A percentile compares a stretch with the other conserved stretches of the same genome.
These are phyloP conservation scores for Viola pubescens DNA, from an alignment of 441 rosid species.

Conservation along the genomic window DNA sequence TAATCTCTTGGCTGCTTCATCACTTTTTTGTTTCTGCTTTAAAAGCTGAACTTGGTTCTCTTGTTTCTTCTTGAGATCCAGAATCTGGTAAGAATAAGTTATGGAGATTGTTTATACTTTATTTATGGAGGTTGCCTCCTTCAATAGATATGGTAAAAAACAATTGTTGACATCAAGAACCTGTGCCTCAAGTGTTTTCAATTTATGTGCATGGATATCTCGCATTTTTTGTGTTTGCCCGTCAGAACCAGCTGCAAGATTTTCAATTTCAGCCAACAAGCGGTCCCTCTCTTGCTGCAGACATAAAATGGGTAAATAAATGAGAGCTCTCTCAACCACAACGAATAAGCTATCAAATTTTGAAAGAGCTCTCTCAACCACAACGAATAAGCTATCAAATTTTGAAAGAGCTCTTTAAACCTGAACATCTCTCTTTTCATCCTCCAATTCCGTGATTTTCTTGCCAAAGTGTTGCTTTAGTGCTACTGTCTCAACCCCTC, in stretches of 20 bases:
- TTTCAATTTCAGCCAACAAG: constrained; percentile 81
- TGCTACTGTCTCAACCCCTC: constrained; percentile 58
- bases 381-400: constrained; percentile 9
- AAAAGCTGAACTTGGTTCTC: constrained; percentile 93
- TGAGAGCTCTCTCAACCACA: constrained; percentile 7
- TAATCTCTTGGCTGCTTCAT: constrained; percentile 83
- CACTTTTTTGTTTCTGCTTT: constrained; percentile 94
- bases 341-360: constrained; percentile 9
- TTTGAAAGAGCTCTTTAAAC: constrained; percentile 27
- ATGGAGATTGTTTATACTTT: constrained; percentile 13
- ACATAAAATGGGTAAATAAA: constrained; percentile 12
- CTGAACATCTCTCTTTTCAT: constrained; percentile 88
- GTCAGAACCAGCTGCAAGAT: constrained; percentile 64
- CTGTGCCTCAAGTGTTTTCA: constrained; percentile 86
- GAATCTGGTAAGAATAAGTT: constrained; percentile 39
- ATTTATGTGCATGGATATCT: constrained; percentile 74
- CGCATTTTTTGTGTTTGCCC: constrained; percentile 85
- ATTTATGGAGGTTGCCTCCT: neutral
- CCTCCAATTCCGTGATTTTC: constrained; percentile 87
- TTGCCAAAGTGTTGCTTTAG: constrained; percentile 95
- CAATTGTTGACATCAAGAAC: constrained; percentile 23
- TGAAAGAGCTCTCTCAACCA: constrained; percentile 11
- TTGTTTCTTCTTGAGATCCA: constrained; percentile 92
- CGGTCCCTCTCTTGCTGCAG: constrained; percentile 90
- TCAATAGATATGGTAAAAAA: constrained; percentile 2